Evolutionary conservation across 2,329 filamentous ascomycete genomes (phyloP), one percentile per base, ranked within the genome.

Genomic region (Aspergillus fumigatiaffinis): DNA sequence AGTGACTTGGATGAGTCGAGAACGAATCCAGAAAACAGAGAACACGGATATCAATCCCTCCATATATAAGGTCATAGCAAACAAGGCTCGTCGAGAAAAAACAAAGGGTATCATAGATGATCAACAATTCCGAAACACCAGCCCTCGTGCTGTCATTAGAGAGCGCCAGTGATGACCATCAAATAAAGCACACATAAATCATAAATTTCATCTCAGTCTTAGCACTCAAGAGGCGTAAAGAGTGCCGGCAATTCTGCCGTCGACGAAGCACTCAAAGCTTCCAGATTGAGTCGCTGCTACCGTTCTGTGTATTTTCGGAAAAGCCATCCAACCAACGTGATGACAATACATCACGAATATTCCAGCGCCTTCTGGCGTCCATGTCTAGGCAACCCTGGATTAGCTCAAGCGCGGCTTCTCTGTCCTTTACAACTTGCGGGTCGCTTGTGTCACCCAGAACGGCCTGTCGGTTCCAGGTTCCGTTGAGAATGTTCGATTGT

Each of bases 351-450:
- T 85, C 78, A 38, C 77, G 75, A 52, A 88, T 80, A 35, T 78
- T 81, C 82, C 82, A 86, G 46, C 86, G 78, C 52, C 76, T 73
- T 44, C 81, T 73, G 32, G 78, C 70, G 53, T 87, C 78, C 74
- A 83, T 79, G 35, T 84, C 78, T 25, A 89, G 73, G 65, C 86
- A 88, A 3, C 84, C 83, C 47, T 76, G 74, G 17, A 88, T 75
- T 25, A 88, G 66, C n/a, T 84, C 82, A 48, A 85, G 72, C 9
- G 80, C 80, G 26, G 81, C 76, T 44, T 79, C 71, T n/a, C 73
- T 70, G 51, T 82, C 78, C 29, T 78, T 72, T 5, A 71, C 70
- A 35, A 69, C 65, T 28, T 63, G 62, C 14, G 74, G 68, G 12
- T 71, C 73, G 4, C 63, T 66, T 0, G 76, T 74, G n/a, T 75